Conservation (phyloP, 768 basidiomycete species). For the Serendipita sp. region DNA sequence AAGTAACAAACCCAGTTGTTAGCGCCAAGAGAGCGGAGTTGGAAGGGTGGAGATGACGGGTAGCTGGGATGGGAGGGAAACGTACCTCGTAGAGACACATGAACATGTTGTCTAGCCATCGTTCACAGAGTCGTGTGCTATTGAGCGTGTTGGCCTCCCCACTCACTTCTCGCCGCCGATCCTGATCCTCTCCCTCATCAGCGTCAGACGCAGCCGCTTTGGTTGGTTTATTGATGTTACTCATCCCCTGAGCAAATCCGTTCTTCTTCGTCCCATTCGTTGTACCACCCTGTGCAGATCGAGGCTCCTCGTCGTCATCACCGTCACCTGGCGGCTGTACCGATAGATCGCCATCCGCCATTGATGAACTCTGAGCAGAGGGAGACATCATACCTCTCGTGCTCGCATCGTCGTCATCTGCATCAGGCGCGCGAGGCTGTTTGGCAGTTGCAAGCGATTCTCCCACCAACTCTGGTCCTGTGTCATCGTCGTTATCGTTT, state of each 20-base stretch:
- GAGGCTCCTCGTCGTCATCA: slow-evolving; percentile 21
- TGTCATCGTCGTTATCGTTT: slow-evolving; percentile 16
- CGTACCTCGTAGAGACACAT: slow-evolving; percentile 92
- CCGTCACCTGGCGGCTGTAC: slow-evolving; percentile 12
- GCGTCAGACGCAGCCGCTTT: slow-evolving; percentile 10
- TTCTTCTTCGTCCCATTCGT: neutral
- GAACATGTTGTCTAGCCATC: slow-evolving; percentile 96
- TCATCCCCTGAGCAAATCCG: neutral
- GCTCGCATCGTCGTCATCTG: slow-evolving; percentile 51
- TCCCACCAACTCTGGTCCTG: slow-evolving; percentile 16
- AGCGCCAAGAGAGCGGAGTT: no score
- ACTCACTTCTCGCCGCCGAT: neutral
- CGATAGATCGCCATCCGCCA: slow-evolving; percentile 11
- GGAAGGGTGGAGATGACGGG: neutral
- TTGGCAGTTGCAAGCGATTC: slow-evolving; percentile 15
- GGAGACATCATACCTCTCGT: slow-evolving; percentile 43
- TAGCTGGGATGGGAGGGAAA: neutral
- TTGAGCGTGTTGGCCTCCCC: slow-evolving; percentile 59
- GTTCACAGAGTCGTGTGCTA: slow-evolving; percentile 90
- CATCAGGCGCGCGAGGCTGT: slow-evolving; percentile 16
- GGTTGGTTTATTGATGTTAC: neutral
- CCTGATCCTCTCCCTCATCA: slow-evolving; percentile 30
- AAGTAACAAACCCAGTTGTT: neutral
- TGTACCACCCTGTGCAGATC: neutral
- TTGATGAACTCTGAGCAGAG: slow-evolving; percentile 22